Evolutionary conservation across 768 basidiomycete genomes (phyloP).

Genomic region (Lactarius evosmus): DNA sequence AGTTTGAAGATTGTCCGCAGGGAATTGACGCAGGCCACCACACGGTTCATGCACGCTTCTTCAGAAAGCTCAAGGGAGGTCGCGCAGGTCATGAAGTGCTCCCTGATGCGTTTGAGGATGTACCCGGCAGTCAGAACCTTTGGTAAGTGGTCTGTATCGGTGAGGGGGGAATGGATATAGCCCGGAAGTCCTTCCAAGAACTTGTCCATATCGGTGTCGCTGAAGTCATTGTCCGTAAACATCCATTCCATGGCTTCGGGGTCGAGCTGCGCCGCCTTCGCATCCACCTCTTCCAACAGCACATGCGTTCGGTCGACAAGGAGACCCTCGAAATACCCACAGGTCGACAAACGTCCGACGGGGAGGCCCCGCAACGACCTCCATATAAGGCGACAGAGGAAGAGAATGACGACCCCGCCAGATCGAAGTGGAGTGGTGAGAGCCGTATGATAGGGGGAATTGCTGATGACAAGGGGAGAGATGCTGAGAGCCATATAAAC

Average conservation of each 20-base stretch:
- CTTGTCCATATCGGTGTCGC: slow-evolving; percentile 17
- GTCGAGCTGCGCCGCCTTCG: slow-evolving; percentile 5
- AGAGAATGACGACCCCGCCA: not conserved
- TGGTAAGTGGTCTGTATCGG: not conserved
- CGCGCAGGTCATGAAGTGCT: slow-evolving; percentile 16
- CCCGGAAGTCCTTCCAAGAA: slow-evolving; percentile 18
- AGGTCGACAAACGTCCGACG: not conserved
- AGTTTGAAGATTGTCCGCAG: slow-evolving; percentile 11
- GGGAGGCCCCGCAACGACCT: not conserved
- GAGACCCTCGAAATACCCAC: not conserved
- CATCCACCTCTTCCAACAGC: not conserved
- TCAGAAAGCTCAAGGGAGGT: slow-evolving; percentile 11
- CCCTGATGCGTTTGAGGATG: slow-evolving; percentile 9
- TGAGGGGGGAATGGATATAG: slow-evolving; percentile 12
- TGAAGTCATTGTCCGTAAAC: slow-evolving; percentile 14
- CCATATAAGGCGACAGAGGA: not conserved
- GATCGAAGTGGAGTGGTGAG: slow-evolving; percentile 11
- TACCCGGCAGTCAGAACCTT: not conserved
- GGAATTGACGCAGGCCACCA: slow-evolving; percentile 8
- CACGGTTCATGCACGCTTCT: slow-evolving; percentile 4
- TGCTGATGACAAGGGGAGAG: slow-evolving; percentile 10
- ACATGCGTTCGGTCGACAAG: not conserved
- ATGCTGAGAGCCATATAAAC: slow-evolving; percentile 18
- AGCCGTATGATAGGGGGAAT: slow-evolving; percentile 21
- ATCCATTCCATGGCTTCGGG: slow-evolving; percentile 15